Evolutionary conservation across 805 yeast species (phyloP).

Genomic region (Torulaspora indica): DNA sequence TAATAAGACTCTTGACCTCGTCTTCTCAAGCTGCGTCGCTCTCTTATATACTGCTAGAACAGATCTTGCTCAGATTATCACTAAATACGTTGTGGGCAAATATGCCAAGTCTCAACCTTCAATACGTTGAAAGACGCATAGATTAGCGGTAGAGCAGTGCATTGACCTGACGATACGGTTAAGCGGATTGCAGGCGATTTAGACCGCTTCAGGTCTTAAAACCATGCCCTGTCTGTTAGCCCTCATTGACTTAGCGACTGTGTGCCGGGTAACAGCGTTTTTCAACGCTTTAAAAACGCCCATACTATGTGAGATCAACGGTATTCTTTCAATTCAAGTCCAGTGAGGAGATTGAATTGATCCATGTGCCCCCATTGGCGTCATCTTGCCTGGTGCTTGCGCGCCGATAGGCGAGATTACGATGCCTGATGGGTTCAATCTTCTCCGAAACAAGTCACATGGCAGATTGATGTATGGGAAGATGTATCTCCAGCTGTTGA

Average conservation of each 20-base stretch:
- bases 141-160: too few relatives aligned
- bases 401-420: slow-evolving; percentile 18
- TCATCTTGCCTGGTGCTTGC: slow-evolving; percentile 21
- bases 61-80: too few relatives aligned
- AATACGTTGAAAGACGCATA: too few relatives aligned
- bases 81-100: too few relatives aligned
- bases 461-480: slow-evolving; percentile 31
- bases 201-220: too few relatives aligned
- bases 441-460: slow-evolving; percentile 15
- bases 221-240: too few relatives aligned
- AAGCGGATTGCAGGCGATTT: too few relatives aligned
- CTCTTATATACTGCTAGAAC: neutral
- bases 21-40: neutral
- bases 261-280: too few relatives aligned
- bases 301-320: neutral
- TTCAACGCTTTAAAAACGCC: neutral
- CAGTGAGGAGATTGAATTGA: slow-evolving; percentile 5
- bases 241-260: too few relatives aligned
- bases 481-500: slow-evolving; percentile 41
- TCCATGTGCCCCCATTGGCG: slow-evolving; percentile 35
- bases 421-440: slow-evolving; percentile 25
- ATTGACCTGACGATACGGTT: too few relatives aligned
- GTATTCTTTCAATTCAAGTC: neutral
- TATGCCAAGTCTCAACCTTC: too few relatives aligned
- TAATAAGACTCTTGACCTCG: neutral